Percentiles rank a stretch among this genome's conserved stretches.
phyloP scores from a whole-genome alignment of 352 stramenopile species.

The Phytopythium helicoides region DNA sequence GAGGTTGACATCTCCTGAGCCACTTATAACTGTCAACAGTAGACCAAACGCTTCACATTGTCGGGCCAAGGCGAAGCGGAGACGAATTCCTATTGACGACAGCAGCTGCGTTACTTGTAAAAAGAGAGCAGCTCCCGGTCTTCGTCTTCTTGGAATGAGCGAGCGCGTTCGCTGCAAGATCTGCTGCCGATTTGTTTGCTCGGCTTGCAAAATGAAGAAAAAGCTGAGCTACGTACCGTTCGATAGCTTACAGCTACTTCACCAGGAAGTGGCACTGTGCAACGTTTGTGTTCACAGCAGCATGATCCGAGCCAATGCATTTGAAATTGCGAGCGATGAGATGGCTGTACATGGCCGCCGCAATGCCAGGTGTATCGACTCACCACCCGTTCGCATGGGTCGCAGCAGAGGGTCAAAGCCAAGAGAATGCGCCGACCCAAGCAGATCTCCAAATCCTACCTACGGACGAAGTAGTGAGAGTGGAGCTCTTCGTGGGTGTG shows the following conservation, averaged over 20 bases:
- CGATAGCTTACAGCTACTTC: constrained; percentile 15
- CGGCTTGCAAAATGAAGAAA: constrained; percentile 51
- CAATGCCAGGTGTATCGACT: constrained; percentile 15
- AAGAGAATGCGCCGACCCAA: background rate
- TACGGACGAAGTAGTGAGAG: constrained; percentile 1
- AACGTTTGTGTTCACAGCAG: constrained; percentile 38
- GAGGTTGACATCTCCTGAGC: constrained; percentile 9
- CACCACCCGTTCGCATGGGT: constrained; percentile 13
- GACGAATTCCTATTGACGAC: constrained; percentile 4
- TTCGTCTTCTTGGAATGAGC: constrained; percentile 16
- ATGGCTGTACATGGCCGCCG: constrained; percentile 14
- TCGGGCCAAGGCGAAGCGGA: background rate
- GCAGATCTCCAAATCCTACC: constrained; percentile 2
- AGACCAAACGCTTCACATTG: constrained; percentile 7
- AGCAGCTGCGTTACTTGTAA: constrained; percentile 38
- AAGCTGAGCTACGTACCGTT: constrained; percentile 27
- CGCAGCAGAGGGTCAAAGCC: background rate
- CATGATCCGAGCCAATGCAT: constrained; percentile 29
- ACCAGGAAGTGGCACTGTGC: constrained; percentile 36
- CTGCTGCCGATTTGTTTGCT: constrained; percentile 50
- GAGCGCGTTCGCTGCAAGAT: constrained; percentile 26
- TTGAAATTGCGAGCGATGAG: constrained; percentile 36
- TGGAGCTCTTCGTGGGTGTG: background rate
- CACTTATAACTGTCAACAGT: constrained; percentile 15
- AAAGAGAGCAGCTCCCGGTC: constrained; percentile 14